Evolutionary conservation across 2,329 filamentous ascomycete genomes (phyloP), one percentile per base, ranked within the genome.

Genomic region (Diaporthe nobilis): DNA sequence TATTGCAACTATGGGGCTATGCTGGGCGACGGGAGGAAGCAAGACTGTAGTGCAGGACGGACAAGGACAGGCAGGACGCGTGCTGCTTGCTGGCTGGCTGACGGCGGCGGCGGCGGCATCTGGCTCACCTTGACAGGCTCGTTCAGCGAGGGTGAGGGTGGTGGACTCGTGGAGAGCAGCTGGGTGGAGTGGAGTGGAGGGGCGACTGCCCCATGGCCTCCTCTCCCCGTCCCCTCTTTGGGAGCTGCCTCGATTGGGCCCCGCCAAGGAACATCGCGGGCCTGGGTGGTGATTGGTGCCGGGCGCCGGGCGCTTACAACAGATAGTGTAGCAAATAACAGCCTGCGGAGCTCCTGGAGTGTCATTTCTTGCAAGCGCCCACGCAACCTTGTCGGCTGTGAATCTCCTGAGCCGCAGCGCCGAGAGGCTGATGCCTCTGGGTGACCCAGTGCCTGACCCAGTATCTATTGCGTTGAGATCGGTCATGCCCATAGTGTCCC

Each of bases 281-380:
- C 44, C 57, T 55, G 49, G 49, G 53, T 34, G 67, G n/a, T 76
- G 72, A 76, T 75, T 76, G 75, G 72, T 60, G 67, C 75, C 55
- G 75, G 47, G 13, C 57, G 15, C 49, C 57, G 75, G 75, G 75
- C 75, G 75, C 75, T 76, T 76, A 76, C 39, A 74, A 34, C 58
- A 65, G 31, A 44, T 74, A 68, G 49, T 49, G 72, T 53, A 72
- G 72, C 75, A 75, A 75, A 75, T 77, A 57, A 72, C 68, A 71
- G 68, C 39, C 34, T 53, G 65, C 42, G n/a, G 49, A 72, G 58
- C 71, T 53, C 22, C 57, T 42, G 13, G 47, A 34, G 65, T 47
- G 34, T 68, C 65, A 68, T 71, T 65, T 49, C 57, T 25, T 57
- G 72, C 60, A 77, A 76, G 75, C 75, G 75, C 75, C 75, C 39